Evolutionary conservation across 768 basidiomycete genomes (phyloP).

Genomic region (Trametes meyenii): DNA sequence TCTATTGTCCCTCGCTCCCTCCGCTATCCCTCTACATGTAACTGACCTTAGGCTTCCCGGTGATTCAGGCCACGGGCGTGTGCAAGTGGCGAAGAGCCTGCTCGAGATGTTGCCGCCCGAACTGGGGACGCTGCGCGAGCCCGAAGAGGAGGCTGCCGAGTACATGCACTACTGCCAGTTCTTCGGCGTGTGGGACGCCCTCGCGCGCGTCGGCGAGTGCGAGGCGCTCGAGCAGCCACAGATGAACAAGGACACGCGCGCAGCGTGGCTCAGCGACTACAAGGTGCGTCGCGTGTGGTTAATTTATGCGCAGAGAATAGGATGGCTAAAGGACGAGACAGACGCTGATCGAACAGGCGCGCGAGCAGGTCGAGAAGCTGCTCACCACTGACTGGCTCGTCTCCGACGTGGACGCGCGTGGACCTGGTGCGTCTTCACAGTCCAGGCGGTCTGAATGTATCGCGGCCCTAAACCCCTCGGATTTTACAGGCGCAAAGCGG

Average conservation of each 20-base stretch:
- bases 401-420: conserved; percentile 48
- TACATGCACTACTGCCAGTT: conserved; percentile 82
- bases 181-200: conserved; percentile 71
- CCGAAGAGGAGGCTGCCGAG: conserved; percentile 73
- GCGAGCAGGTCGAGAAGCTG: conserved; percentile 67
- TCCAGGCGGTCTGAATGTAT: not conserved
- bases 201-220: conserved; percentile 63
- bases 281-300: conserved; percentile 42
- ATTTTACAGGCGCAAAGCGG: conserved; percentile 50
- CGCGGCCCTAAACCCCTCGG: conserved; percentile 25
- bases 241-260: conserved; percentile 60
- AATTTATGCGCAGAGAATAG: not conserved
- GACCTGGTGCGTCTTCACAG: conserved; percentile 38
- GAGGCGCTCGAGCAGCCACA: conserved; percentile 58
- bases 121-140: conserved; percentile 60
- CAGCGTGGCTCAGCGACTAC: conserved; percentile 68
- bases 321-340: conserved; percentile 27
- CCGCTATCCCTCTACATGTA: too few relatives aligned
- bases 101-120: conserved; percentile 65
- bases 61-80: conserved; percentile 67
- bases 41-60: not conserved
- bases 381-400: conserved; percentile 81
- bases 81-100: conserved; percentile 64
- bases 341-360: conserved; percentile 64
- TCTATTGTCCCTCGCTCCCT: not conserved